Conservation (phyloP, 768 basidiomycete species). For the Kwoniella heveanensis region DNA sequence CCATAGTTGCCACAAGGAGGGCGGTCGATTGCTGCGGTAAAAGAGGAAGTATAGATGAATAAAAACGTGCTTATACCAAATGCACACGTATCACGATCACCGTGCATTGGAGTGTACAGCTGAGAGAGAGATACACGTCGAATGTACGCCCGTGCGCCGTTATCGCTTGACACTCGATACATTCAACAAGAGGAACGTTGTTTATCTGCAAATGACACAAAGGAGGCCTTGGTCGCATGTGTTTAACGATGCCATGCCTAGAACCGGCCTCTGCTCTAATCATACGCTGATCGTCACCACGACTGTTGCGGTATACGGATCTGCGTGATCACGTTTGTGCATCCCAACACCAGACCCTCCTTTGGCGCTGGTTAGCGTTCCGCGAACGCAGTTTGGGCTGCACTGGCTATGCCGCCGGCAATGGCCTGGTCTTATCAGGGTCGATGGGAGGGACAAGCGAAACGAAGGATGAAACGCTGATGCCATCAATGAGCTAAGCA, state of each 20-base stretch:
- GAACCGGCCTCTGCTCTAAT: too few relatives aligned
- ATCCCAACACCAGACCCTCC: not conserved
- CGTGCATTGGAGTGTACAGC: not conserved
- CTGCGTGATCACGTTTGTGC: not conserved
- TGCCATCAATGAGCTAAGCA: not conserved
- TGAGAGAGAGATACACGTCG: not conserved
- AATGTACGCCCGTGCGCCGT: too few relatives aligned
- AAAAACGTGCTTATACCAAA: not conserved
- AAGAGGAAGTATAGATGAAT: not conserved
- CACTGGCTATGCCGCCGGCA: not conserved
- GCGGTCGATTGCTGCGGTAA: not conserved
- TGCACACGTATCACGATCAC: not conserved
- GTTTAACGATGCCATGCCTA: too few relatives aligned
- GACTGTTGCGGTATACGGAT: not conserved
- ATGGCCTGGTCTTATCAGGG: not conserved
- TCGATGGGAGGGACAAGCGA: not conserved
- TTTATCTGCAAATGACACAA: too few relatives aligned
- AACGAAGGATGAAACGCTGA: slow-evolving; percentile 1
- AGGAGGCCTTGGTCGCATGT: too few relatives aligned
- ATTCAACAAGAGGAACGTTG: not conserved
- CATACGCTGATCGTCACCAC: too few relatives aligned
- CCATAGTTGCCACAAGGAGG: slow-evolving; percentile 23
- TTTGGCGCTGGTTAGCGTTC: not conserved
- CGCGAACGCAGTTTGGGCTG: too few relatives aligned
- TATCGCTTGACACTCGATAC: too few relatives aligned